A percentile compares a stretch with the other conserved stretches of the same genome.
phyloP scores from a whole-genome alignment of 1,139 yeast genomes.

The Candida sojae region DNA sequence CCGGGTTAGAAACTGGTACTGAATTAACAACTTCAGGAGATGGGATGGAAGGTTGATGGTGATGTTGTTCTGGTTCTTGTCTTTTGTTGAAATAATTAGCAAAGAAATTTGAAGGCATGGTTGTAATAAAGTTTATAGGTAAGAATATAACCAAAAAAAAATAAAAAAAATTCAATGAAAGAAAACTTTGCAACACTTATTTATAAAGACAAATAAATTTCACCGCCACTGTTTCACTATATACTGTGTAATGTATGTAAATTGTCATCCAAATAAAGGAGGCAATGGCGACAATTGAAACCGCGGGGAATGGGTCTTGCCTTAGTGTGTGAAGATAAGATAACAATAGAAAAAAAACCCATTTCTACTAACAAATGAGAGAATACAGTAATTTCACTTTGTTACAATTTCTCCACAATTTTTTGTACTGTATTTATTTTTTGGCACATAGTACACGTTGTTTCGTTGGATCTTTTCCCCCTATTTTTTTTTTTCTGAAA shows the following conservation, averaged over 20 bases:
- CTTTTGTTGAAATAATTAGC: constrained; percentile 6
- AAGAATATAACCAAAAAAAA: neutral
- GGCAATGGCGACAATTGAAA: neutral
- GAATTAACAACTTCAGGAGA: neutral
- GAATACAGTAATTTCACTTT: too few species aligned
- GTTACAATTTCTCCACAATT: too few species aligned
- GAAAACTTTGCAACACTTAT: neutral
- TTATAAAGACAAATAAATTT: neutral
- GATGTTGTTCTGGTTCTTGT: constrained; percentile 2
- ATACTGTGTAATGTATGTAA: neutral
- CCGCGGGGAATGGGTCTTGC: neutral
- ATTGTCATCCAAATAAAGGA: neutral
- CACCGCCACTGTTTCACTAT: neutral
- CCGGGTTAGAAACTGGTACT: constrained; percentile 1
- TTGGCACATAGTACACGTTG: too few species aligned
- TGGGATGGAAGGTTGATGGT: neutral
- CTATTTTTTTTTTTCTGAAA: too few species aligned
- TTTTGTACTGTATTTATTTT: too few species aligned
- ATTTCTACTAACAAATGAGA: too few species aligned
- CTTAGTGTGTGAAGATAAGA: too few species aligned
- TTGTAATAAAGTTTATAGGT: neutral
- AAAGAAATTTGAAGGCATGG: constrained; percentile 8
- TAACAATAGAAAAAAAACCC: too few species aligned
- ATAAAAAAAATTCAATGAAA: too few species aligned
- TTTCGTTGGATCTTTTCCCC: too few species aligned